A percentile compares a stretch with the other conserved stretches of the same genome.
phyloP scores from a whole-genome alignment of 2,329 filamentous ascomycete genomes.

The Ophiosphaerella herpotricha region DNA sequence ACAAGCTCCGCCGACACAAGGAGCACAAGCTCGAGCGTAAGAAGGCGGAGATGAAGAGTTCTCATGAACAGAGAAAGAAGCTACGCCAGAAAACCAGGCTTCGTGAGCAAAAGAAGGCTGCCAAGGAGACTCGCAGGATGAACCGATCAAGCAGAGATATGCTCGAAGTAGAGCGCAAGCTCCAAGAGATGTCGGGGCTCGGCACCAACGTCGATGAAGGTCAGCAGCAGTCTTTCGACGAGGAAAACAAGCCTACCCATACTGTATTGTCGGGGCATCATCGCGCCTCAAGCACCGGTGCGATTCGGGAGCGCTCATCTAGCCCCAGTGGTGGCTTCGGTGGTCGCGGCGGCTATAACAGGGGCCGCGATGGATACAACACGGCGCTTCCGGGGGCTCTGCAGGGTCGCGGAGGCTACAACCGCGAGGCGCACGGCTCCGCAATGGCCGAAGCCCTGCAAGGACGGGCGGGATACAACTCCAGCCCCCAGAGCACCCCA shows the following conservation, averaged over 20 bases:
- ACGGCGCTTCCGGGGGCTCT: constrained; percentile 31
- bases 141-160: constrained; percentile 24
- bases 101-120: constrained; percentile 45
- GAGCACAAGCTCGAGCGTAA: constrained; percentile 43
- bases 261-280: constrained; percentile 34
- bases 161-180: constrained; percentile 31
- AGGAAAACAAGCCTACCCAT: constrained; percentile 36
- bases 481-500: constrained; percentile 19
- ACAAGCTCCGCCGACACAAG: constrained; percentile 47
- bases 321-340: constrained; percentile 38
- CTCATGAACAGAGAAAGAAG: constrained; percentile 40
- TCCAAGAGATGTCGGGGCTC: constrained; percentile 37
- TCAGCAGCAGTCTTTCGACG: constrained; percentile 29
- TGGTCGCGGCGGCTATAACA: constrained; percentile 39
- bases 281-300: constrained; percentile 34
- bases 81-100: constrained; percentile 46
- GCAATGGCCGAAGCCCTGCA: constrained; percentile 28
- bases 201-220: constrained; percentile 44
- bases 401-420: constrained; percentile 38
- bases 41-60: constrained; percentile 45
- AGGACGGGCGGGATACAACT: constrained; percentile 20
- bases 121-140: constrained; percentile 33
- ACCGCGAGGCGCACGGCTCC: constrained; percentile 23
- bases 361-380: constrained; percentile 45
- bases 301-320: constrained; percentile 34